Evolutionary conservation across 805 yeast species (phyloP), one percentile per base, ranked within the genome.

Genomic region (Suhomyces faveliae): DNA sequence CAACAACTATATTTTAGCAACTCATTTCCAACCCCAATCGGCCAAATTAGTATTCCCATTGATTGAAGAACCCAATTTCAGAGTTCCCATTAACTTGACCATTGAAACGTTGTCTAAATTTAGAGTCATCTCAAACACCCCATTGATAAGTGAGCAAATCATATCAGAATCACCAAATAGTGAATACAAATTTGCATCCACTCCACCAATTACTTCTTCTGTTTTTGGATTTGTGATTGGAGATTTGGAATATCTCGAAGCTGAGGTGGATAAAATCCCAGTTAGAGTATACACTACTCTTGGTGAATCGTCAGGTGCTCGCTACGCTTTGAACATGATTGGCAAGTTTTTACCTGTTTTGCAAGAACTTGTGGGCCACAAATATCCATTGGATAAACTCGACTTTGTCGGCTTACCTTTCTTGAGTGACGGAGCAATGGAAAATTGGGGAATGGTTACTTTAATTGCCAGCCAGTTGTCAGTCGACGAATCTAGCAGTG

Each of bases 401-500:
- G 94, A 87, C 59, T 66, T 87, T 41, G 79, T 83, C 3, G 79
- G 87, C 0, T 62, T 87, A 7, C 94, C 94, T 8, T 84, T 82
- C 55, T 68, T 87, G 47, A 74, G 81, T 23, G 92, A 86, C 60
- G 87, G 87, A 49, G 95, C 88, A 2, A 87, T 85, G 83, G 95
- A 87, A 61, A 86, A 87, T 61, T 83, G 85, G 79, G 87, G 89
- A 3, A 65, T 85, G 66, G 74, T 87, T 43, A 79, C 85, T 2
- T 72, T 84, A 6, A 76, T 83, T 46, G 75, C 78, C 44, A 75
- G 76, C 40, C 83, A 81, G 53, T 46, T 72, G 10, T 56, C 66
- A 21, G 30, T 63, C 13, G 60, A 61, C 35, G 66, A 61, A n/a
- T 3, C 29, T 2, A 53, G 63, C 2, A 63, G 68, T 33, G 46